phyloP scores from a whole-genome alignment of 2,329 filamentous ascomycete species.

The Pyrenophora seminiperda region DNA sequence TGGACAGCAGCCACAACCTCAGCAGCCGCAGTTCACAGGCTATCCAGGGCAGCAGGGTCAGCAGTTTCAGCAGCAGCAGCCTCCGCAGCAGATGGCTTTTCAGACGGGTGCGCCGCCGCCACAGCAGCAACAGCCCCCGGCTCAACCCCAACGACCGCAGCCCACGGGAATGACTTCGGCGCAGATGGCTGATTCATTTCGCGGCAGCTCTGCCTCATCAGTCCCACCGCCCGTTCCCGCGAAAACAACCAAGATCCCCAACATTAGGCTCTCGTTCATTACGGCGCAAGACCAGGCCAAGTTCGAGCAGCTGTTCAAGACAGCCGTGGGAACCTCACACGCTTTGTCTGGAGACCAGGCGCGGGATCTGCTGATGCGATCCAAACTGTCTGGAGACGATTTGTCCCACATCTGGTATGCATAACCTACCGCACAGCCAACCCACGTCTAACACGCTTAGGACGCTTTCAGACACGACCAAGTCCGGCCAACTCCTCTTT shows the following conservation, averaged over 20 bases:
- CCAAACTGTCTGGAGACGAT: constrained; percentile 83
- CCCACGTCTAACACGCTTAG: constrained; percentile 52
- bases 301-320: constrained; percentile 97
- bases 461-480: constrained; percentile 93
- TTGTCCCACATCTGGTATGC: constrained; percentile 89
- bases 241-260: constrained; percentile 80
- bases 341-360: constrained; percentile 92
- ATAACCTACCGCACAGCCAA: neutral
- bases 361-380: constrained; percentile 84
- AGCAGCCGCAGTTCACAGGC: constrained; percentile 54
- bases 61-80: constrained; percentile 57
- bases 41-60: constrained; percentile 52
- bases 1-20: constrained; percentile 53
- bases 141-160: constrained; percentile 56
- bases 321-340: constrained; percentile 81
- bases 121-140: constrained; percentile 62
- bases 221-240: constrained; percentile 67
- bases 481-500: constrained; percentile 93
- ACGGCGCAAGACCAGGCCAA: constrained; percentile 93
- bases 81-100: constrained; percentile 55
- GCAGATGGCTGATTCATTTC: constrained; percentile 69
- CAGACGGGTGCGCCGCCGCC: constrained; percentile 56
- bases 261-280: constrained; percentile 92
- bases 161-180: constrained; percentile 66
- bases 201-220: constrained; percentile 40